A percentile compares a stretch with the other conserved stretches of the same genome.
These are phyloP conservation scores for Russula sp. DNA, from an alignment of 768 basidiomycete species.

Conservation along the genomic window DNA sequence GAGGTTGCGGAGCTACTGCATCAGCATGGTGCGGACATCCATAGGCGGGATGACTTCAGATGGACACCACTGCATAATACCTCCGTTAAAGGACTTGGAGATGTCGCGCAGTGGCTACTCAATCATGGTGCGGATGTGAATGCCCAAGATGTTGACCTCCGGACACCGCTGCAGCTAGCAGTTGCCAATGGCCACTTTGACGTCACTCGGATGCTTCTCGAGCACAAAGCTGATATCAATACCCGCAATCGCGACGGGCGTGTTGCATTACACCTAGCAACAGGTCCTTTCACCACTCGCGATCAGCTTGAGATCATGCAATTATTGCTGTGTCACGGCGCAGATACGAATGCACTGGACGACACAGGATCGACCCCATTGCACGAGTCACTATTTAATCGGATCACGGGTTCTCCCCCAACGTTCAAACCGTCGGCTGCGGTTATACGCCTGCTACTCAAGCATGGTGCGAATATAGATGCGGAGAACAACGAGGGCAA, in stretches of 20 bases:
- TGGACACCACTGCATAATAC: neutral
- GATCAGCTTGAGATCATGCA: neutral
- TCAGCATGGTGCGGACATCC: neutral
- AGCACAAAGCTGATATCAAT: neutral
- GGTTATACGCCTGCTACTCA: neutral
- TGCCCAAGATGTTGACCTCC: rapidly evolving
- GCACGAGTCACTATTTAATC: too few species aligned
- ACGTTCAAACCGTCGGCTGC: too few species aligned
- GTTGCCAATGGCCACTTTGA: neutral
- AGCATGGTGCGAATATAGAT: conserved; percentile 2
- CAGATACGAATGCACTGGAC: neutral
- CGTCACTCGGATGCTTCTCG: neutral
- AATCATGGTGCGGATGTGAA: neutral
- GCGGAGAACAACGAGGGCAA: neutral
- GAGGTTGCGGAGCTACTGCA: neutral
- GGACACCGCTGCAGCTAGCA: neutral
- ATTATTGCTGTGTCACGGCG: neutral
- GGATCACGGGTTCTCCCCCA: too few species aligned
- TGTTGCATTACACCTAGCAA: neutral
- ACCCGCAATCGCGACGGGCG: neutral
- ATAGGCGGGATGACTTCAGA: neutral
- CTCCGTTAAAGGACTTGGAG: rapidly evolving
- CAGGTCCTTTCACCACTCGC: rapidly evolving
- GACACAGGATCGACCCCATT: neutral
- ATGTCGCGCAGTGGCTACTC: neutral